These are phyloP conservation scores for Boletus bicolor DNA, from an alignment of 768 basidiomycete genomes.

Conservation along the genomic window DNA sequence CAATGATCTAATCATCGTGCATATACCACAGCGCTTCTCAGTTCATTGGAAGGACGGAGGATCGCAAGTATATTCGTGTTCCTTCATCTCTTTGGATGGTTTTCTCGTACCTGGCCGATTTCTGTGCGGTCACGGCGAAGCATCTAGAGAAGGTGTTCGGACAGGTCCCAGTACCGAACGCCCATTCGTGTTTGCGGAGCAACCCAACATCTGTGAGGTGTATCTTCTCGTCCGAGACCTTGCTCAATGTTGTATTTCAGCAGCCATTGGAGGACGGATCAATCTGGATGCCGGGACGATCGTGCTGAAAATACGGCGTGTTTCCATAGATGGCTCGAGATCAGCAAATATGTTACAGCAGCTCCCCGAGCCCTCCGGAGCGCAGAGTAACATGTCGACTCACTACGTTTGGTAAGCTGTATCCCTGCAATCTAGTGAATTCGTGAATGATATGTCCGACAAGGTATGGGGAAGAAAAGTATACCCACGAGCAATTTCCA, in stretches of 20 bases:
- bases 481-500: slow-evolving; percentile 39
- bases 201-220: slow-evolving; percentile 37
- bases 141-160: slow-evolving; percentile 52
- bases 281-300: slow-evolving; percentile 49
- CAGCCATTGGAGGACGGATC: slow-evolving; percentile 21
- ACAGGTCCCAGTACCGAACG: slow-evolving; percentile 49
- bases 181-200: slow-evolving; percentile 57
- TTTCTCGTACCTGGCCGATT: slow-evolving; percentile 61
- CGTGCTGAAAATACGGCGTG: slow-evolving; percentile 43
- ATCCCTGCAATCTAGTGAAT: background rate
- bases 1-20: slow-evolving; percentile 4
- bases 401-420: slow-evolving; percentile 45
- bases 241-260: background rate
- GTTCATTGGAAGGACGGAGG: slow-evolving; percentile 67
- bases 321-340: slow-evolving; percentile 31
- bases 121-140: slow-evolving; percentile 52
- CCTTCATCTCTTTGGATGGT: slow-evolving; percentile 65
- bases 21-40: slow-evolving; percentile 46
- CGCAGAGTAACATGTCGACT: slow-evolving; percentile 38
- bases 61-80: slow-evolving; percentile 49
- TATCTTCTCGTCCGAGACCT: background rate
- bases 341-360: slow-evolving; percentile 43
- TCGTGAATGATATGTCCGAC: slow-evolving; percentile 4
- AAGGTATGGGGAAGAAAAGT: slow-evolving; percentile 49
- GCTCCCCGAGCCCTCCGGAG: slow-evolving; percentile 36